These are phyloP conservation scores for Cystobasidium pallidum DNA, from an alignment of 1,284 basidiomycete species.

Conservation along the genomic window DNA sequence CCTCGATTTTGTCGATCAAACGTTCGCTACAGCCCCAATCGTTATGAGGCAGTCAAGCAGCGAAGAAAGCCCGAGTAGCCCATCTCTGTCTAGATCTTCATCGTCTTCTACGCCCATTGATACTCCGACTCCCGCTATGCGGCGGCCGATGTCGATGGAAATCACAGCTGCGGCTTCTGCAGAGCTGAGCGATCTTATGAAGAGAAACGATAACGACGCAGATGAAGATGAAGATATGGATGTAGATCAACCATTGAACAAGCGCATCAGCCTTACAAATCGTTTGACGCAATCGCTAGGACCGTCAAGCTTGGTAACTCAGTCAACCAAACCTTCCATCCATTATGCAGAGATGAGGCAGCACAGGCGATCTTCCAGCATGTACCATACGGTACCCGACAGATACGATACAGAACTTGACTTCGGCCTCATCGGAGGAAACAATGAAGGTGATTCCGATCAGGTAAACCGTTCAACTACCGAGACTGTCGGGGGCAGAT, in stretches of 20 bases:
- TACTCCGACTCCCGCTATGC: slow-evolving; percentile 38
- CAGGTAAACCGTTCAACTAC: background rate
- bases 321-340: background rate
- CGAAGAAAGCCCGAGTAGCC: background rate
- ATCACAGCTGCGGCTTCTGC: slow-evolving; percentile 6
- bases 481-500: no score
- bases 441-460: background rate
- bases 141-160: slow-evolving; percentile 23
- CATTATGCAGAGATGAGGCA: background rate
- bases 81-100: slow-evolving; percentile 12
- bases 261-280: background rate
- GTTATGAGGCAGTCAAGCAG: background rate
- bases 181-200: background rate
- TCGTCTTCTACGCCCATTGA: slow-evolving; percentile 27
- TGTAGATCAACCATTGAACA: slow-evolving; percentile 1
- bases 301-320: background rate
- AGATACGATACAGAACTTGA: background rate
- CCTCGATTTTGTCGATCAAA: background rate
- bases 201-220: background rate
- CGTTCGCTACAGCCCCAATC: background rate
- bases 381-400: background rate
- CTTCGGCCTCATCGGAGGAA: no score
- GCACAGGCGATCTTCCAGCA: slow-evolving; percentile 23
- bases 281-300: slow-evolving; percentile 23
- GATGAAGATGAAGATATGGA: background rate